Evolutionary conservation across 1,139 yeast species (phyloP), one percentile per base, ranked within the genome.

Genomic region (Tardiomyces blankii): DNA sequence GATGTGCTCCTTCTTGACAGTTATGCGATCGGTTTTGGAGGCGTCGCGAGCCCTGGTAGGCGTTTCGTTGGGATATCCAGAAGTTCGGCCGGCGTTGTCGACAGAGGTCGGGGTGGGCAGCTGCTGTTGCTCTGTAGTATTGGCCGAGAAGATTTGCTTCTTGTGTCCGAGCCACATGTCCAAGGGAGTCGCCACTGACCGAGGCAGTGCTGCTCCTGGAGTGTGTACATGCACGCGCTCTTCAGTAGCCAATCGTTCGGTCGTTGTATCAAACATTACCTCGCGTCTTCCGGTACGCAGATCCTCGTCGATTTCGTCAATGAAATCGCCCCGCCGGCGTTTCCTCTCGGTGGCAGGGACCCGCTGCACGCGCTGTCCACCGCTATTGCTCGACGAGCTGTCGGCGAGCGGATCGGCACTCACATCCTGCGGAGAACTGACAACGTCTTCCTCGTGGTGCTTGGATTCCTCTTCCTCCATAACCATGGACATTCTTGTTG

Each of bases 271-370:
- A 40, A 51, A 51, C 41, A 50, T 49, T 11, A 49, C 48, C 6
- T 32, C 38, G 19, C 51, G 40, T 14, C 44, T 42, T n/a, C 51
- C 52, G 42, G 46, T 42, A 12, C 43, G 44, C 19, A 51, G 44
- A 19, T 51, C 54, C 12, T 48, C 48, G 32, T 51, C 54, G 21
- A 51, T 51, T 38, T 51, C 54, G n/a, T 46, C 44, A 18, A 44
- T 41, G 42, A 51, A 48, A 25, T 44, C 43, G 14, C 35, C 35
- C 9, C 35, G 35, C 9, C 35, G 35, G n/a, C 35, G 35, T 11
- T 9, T 4, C 9, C 9, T 30, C 35, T 30, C 35, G 9, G 35
- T 14, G n/a, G 8, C 11, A 27, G 30, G 30, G 8, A 9, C 35
- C 5, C 35, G 35, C 5, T 30, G n/a, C 16, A 30, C 35, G 16